A percentile compares a stretch with the other conserved stretches of the same genome.
Conservation (phyloP, 148 eudicot genomes). For the Rhododendron kiyosumense region DNA sequence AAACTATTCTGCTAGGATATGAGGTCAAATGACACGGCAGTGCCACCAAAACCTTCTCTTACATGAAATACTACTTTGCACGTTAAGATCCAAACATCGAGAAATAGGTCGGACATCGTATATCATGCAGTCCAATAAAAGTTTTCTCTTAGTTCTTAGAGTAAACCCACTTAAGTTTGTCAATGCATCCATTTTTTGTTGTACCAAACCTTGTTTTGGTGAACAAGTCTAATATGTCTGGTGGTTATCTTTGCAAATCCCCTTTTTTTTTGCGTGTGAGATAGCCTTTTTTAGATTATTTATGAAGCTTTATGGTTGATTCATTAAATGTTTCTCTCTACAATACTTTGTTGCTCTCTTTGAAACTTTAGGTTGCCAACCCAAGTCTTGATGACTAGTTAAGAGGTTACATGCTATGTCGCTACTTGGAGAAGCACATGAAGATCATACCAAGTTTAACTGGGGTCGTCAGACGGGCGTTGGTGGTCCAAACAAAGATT, state of each 20-base stretch:
- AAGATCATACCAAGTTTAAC: slow-evolving; percentile 8
- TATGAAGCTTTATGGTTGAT: not conserved
- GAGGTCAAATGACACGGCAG: not conserved
- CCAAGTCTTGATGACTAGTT: not conserved
- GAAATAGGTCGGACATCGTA: not conserved
- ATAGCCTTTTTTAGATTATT: not conserved
- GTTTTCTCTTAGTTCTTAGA: not conserved
- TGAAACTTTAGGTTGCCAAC: slow-evolving; percentile 1
- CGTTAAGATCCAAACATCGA: not conserved
- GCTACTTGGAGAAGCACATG: not conserved
- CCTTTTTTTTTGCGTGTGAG: not conserved
- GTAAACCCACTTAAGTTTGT: not conserved
- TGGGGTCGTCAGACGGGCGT: slow-evolving; percentile 10
- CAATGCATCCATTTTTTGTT: not conserved
- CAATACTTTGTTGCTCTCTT: not conserved
- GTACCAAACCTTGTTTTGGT: not conserved
- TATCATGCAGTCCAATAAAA: not conserved
- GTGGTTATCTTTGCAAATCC: not conserved
- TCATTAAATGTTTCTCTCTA: not conserved
- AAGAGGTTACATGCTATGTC: slow-evolving; percentile 8
- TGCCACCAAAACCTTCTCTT: not conserved
- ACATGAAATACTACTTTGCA: not conserved
- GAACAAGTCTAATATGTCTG: not conserved
- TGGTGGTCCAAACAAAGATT: not conserved
- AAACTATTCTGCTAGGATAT: not conserved